Conservation (phyloP, 208 protist genomes). For the Acanthamoeba royreba region DNA sequence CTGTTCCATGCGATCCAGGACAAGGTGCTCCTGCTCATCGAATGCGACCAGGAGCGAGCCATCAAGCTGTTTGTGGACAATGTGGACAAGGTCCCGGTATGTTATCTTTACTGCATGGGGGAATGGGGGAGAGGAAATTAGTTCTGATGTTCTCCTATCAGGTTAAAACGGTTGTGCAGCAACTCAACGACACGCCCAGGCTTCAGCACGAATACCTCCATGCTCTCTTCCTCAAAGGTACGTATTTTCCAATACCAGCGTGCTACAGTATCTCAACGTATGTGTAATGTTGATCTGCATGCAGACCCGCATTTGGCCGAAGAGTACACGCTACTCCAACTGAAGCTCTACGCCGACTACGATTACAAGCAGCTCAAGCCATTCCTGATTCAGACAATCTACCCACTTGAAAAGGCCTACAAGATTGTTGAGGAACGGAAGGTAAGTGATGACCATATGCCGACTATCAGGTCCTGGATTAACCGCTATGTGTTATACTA, state of each 20-base stretch:
- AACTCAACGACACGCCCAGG: constrained; percentile 46
- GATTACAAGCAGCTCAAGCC: constrained; percentile 63
- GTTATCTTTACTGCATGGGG: too few relatives aligned
- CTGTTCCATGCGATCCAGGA: constrained; percentile 68
- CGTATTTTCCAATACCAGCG: constrained; percentile 19
- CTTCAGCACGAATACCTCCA: constrained; percentile 77
- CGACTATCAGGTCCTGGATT: too few relatives aligned
- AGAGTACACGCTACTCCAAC: constrained; percentile 67
- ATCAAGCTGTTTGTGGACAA: constrained; percentile 68
- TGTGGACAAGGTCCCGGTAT: constrained; percentile 67
- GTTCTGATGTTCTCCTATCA: too few relatives aligned
- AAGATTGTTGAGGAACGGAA: constrained; percentile 22
- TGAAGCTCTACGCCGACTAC: constrained; percentile 78
- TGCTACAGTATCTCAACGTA: too few relatives aligned
- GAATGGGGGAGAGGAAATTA: too few relatives aligned
- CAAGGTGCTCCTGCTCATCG: constrained; percentile 64
- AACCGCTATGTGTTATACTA: too few relatives aligned
- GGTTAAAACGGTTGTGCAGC: constrained; percentile 63
- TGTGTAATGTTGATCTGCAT: too few relatives aligned
- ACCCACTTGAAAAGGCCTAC: constrained; percentile 67
- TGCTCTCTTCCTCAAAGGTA: constrained; percentile 65
- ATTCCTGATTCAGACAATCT: constrained; percentile 71
- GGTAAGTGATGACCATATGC: too few relatives aligned
- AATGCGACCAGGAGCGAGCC: constrained; percentile 59
- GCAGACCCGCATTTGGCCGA: constrained; percentile 54